phyloP scores from a whole-genome alignment of 2,329 filamentous ascomycete species.

The Pseudocercospora fijiensis region DNA sequence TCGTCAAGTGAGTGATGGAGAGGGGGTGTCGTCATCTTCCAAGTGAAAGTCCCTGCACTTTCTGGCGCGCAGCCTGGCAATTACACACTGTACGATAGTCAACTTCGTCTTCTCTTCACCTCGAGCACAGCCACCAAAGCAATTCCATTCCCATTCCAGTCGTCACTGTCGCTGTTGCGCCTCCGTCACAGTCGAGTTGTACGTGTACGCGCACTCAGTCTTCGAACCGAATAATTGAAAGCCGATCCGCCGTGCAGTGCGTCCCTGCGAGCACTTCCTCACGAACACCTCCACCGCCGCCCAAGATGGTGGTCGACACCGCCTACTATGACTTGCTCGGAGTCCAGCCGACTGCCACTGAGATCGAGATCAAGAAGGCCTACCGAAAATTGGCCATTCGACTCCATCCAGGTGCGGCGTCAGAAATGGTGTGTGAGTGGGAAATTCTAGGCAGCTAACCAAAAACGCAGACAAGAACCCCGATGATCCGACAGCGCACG shows the following conservation, averaged over 20 bases:
- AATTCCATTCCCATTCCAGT: not conserved
- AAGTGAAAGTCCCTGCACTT: conserved; percentile 3
- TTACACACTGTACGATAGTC: too few relatives aligned
- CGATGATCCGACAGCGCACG: conserved; percentile 88
- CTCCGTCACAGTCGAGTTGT: not conserved
- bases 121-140: not conserved
- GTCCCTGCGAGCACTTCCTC: not conserved
- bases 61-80: not conserved
- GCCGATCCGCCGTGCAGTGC: not conserved
- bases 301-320: conserved; percentile 82
- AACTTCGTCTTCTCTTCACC: not conserved
- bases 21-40: not conserved
- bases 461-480: conserved; percentile 84
- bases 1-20: not conserved
- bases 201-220: not conserved
- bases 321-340: conserved; percentile 88
- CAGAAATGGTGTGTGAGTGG: not conserved
- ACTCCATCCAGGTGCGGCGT: conserved; percentile 66
- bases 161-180: not conserved
- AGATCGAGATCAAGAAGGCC: conserved; percentile 97
- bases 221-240: not conserved
- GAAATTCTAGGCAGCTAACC: conserved; percentile 2
- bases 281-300: not conserved
- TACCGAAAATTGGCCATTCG: conserved; percentile 90
- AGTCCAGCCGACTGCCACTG: conserved; percentile 74